A percentile compares a stretch with the other conserved stretches of the same genome.
Evolutionary conservation across 2,329 filamentous ascomycete species (phyloP).

Genomic region (Furcasterigmium sp.): DNA sequence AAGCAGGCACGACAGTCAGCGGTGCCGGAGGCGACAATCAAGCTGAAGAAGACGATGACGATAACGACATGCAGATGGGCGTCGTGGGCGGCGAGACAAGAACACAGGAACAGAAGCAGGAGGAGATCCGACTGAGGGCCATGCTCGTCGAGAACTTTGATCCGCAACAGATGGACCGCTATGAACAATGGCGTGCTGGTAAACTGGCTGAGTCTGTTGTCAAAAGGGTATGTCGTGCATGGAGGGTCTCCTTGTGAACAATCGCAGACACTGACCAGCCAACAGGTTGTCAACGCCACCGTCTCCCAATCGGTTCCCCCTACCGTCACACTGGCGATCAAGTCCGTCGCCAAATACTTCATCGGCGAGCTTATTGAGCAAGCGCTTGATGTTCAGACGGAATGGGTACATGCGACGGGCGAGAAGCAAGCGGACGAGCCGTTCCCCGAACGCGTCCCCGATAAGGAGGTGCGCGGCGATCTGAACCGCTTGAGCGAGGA

Average conservation of each 20-base stretch:
- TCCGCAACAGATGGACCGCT: conserved; percentile 61
- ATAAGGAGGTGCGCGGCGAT: conserved; percentile 18
- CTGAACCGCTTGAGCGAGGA: conserved; percentile 25
- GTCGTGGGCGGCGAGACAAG: conserved; percentile 54
- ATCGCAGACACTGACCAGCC: conserved; percentile 4
- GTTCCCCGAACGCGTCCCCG: conserved; percentile 30
- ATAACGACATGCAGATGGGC: conserved; percentile 40
- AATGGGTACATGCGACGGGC: conserved; percentile 58
- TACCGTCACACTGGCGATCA: conserved; percentile 70
- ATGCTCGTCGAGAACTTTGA: conserved; percentile 63
- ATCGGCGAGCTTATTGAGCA: conserved; percentile 70
- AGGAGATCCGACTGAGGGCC: conserved; percentile 50
- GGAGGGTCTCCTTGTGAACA: too few species aligned
- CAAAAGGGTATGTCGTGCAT: conserved; percentile 47
- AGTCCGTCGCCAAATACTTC: conserved; percentile 71
- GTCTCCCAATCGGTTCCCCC: conserved; percentile 73
- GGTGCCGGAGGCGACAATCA: conserved; percentile 32
- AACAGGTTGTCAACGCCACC: conserved; percentile 69
- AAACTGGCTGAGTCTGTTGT: conserved; percentile 66
- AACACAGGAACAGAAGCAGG: conserved; percentile 63
- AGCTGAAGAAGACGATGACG: conserved; percentile 49
- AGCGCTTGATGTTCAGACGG: conserved; percentile 64
- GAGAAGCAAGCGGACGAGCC: conserved; percentile 53
- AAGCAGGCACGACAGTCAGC: conserved; percentile 37
- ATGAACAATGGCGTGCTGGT: conserved; percentile 64